Percentiles rank a stretch among this genome's conserved stretches.
Evolutionary conservation across 2,329 filamentous ascomycete genomes (phyloP).

Genomic region (Talaromyces rugulosus): DNA sequence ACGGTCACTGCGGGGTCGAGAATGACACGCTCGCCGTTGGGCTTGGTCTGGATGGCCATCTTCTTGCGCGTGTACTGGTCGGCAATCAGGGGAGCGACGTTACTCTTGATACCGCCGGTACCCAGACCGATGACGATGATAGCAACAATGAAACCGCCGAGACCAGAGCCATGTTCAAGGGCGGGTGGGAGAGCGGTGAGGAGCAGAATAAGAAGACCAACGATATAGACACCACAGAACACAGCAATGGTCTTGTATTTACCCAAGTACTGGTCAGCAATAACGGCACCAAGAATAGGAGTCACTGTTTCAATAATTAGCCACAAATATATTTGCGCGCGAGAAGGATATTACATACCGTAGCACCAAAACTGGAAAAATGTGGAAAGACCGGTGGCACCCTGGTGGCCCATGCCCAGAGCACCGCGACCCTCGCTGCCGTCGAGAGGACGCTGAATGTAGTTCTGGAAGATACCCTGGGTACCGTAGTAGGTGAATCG

Average conservation of each 20-base stretch:
- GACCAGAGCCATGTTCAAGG: constrained; percentile 46
- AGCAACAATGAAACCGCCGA: constrained; percentile 54
- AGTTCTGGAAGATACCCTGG: constrained; percentile 46
- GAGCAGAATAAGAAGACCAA: constrained; percentile 53
- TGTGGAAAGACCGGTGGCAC: constrained; percentile 47
- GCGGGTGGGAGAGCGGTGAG: constrained; percentile 52
- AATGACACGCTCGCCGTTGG: constrained; percentile 54
- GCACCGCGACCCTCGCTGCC: constrained; percentile 37
- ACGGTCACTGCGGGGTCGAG: constrained; percentile 64
- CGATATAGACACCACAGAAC: constrained; percentile 31
- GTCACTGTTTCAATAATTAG: constrained; percentile 33
- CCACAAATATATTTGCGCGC: neutral
- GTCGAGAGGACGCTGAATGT: constrained; percentile 43
- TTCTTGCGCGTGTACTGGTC: constrained; percentile 61
- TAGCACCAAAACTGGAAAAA: constrained; percentile 57
- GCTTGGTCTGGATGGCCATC: constrained; percentile 43
- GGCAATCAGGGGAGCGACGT: constrained; percentile 52
- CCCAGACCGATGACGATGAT: constrained; percentile 62
- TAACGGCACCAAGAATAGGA: constrained; percentile 55
- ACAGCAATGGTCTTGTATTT: constrained; percentile 57
- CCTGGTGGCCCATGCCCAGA: constrained; percentile 40
- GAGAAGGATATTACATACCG: constrained; percentile 21
- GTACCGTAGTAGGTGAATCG: constrained; percentile 56
- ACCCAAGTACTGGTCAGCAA: constrained; percentile 59
- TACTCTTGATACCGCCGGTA: constrained; percentile 44